phyloP scores from a whole-genome alignment of 2,329 filamentous ascomycete species.

The Sclerotinia nivalis region DNA sequence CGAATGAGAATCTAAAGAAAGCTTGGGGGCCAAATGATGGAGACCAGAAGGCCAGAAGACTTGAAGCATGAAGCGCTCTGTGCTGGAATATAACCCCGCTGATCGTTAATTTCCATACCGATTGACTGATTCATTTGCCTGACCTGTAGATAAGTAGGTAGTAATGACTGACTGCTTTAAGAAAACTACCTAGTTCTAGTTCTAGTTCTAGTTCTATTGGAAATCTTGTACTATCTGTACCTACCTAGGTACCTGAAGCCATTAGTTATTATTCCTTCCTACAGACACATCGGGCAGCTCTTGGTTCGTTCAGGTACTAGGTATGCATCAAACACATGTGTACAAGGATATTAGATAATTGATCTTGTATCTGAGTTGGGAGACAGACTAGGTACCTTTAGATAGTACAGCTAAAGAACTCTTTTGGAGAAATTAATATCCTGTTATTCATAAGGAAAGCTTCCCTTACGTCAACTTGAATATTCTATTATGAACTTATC shows the following conservation, averaged over 20 bases:
- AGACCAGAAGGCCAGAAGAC: neutral
- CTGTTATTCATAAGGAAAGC: neutral
- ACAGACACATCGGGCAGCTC: neutral
- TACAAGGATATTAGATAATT: constrained; percentile 4
- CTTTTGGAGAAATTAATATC: neutral
- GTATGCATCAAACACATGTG: neutral
- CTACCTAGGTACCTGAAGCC: neutral
- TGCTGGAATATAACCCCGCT: constrained; percentile 9
- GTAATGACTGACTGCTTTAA: neutral
- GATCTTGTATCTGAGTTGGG: neutral
- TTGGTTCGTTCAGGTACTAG: neutral
- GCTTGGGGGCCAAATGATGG: constrained; percentile 1
- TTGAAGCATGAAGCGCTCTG: constrained; percentile 20
- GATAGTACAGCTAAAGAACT: neutral
- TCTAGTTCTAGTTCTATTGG: neutral
- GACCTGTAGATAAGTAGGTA: neutral
- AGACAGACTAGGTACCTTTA: neutral
- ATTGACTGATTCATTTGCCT: neutral
- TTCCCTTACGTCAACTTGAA: neutral
- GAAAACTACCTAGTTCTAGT: neutral
- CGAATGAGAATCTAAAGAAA: constrained; percentile 12
- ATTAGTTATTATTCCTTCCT: neutral
- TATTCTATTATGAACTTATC: neutral
- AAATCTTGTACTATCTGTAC: neutral
- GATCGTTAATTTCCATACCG: neutral